Base-by-base conservation (phyloP, 2,329 filamentous ascomycete species). In the Aspergillus pseudoglaucus region DNA sequence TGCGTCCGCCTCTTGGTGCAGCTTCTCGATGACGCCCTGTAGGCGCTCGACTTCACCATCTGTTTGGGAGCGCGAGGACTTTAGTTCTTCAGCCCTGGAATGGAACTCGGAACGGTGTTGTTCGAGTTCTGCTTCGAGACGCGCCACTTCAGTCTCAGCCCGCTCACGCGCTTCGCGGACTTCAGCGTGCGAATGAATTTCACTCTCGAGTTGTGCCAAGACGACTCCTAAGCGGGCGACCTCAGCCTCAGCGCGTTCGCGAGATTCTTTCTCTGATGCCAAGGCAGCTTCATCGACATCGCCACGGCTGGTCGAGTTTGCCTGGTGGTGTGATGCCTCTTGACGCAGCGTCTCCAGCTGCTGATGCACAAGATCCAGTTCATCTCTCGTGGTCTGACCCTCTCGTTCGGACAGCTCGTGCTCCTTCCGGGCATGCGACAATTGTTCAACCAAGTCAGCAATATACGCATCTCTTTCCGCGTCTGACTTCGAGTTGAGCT, bases 401-500 rank as follows among this genome's bases (percentile, higher is more conserved):
- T 75, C 70, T 43, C 63, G 62, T 27, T 71, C 65, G 57, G 80
- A 82, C 42, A 74, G 66, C 20, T 77, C 73, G n/a, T 87, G 65
- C 53, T 86, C 80, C 37, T 78, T 77, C 57, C 86, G 84, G 60
- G 84, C 82, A 51, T 84, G 78, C 17, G 80, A 76, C 55, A 76
- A 53, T 54, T 77, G 66, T 47, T 71, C 69, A 7, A 66, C 68
- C 45, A 77, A 55, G 30, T 75, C 68, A 23, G 65, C 65, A 35
- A 76, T 71, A 49, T 74, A 70, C 15, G 69, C 68, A 55, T 77
- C 74, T 43, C 77, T 74, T 55, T 79, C 68, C 12, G 74, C 75
- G 57, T 95, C 89, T 1, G 88, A 90, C 62, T 90, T 90, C 72
- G 79, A 90, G 70, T 95, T 95, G 48, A 96, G 79, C 62, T 95